A percentile compares a stretch with the other conserved stretches of the same genome.
Evolutionary conservation across 352 stramenopile species (phyloP).

Genomic region (Globisporangium barbulae): DNA sequence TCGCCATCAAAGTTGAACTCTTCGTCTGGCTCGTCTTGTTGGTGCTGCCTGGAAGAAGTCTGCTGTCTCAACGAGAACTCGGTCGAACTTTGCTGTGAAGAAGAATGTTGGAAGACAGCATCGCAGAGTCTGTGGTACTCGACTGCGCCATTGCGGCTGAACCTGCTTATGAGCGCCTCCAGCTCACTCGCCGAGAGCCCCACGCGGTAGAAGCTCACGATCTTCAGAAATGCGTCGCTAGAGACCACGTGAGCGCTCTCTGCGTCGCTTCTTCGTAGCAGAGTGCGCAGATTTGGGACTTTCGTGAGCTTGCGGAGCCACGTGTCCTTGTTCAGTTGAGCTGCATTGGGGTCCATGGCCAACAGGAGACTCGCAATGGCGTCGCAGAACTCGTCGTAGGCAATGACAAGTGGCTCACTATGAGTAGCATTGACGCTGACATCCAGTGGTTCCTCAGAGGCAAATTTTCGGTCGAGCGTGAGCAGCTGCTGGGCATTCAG

Average conservation of each 20-base stretch:
- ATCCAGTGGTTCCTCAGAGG: background rate
- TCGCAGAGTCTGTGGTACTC: conserved; percentile 38
- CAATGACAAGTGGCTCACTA: conserved; percentile 15
- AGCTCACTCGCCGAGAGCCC: conserved; percentile 29
- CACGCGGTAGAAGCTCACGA: conserved; percentile 26
- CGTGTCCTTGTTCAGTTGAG: background rate
- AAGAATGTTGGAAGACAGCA: conserved; percentile 29
- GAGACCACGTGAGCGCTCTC: conserved; percentile 11
- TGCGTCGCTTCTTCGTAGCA: conserved; percentile 16
- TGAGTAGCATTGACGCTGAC: background rate
- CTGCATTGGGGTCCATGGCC: background rate
- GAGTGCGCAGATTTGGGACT: conserved; percentile 19
- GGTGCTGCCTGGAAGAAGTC: background rate
- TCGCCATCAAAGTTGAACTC: conserved; percentile 8
- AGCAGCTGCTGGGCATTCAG: conserved; percentile 68
- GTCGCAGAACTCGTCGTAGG: conserved; percentile 69
- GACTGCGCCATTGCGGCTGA: conserved; percentile 30
- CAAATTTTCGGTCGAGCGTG: conserved; percentile 53
- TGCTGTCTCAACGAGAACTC: background rate
- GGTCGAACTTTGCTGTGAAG: background rate
- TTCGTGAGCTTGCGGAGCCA: conserved; percentile 32
- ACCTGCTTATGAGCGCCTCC: conserved; percentile 26
- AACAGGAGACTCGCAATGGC: conserved; percentile 18
- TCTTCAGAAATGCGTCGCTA: conserved; percentile 25
- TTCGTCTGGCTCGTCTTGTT: conserved; percentile 4